Evolutionary conservation across 495 filamentous ascomycete species (phyloP).

Genomic region (Penicillium steckii): DNA sequence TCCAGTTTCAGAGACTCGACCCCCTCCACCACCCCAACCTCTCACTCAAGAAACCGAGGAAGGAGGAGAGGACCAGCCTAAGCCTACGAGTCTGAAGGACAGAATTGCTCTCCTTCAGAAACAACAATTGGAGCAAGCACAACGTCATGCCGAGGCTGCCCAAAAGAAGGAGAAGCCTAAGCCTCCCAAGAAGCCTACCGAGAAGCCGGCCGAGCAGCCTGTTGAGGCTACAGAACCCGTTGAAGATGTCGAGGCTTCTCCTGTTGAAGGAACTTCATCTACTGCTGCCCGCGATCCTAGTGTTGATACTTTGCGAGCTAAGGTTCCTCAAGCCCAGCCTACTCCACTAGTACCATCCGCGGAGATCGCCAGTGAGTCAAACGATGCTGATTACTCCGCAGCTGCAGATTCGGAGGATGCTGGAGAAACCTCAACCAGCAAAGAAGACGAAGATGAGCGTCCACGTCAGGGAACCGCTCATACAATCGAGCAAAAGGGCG

Average conservation of each 20-base stretch:
- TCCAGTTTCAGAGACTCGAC: conserved; percentile 53
- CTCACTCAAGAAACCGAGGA: conserved; percentile 54
- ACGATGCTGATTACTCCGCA: conserved; percentile 88
- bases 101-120: conserved; percentile 90
- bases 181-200: conserved; percentile 76
- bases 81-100: conserved; percentile 90
- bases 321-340: conserved; percentile 42
- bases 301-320: conserved; percentile 52
- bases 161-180: conserved; percentile 90
- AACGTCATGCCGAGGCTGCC: conserved; percentile 71
- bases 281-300: conserved; percentile 49
- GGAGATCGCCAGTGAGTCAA: conserved; percentile 69
- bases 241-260: conserved; percentile 37
- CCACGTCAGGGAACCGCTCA: conserved; percentile 19
- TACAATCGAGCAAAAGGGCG: conserved; percentile 16
- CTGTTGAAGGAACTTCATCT: conserved; percentile 38
- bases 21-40: conserved; percentile 45
- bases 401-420: conserved; percentile 83
- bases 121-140: conserved; percentile 85
- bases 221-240: conserved; percentile 15
- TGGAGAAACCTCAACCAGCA: conserved; percentile 70
- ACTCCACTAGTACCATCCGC: conserved; percentile 45
- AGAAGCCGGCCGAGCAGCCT: conserved; percentile 46
- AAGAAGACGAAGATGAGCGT: conserved; percentile 68
- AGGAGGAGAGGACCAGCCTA: conserved; percentile 69